Percentiles rank a stretch among this genome's conserved stretches.
These are phyloP conservation scores for Phlebopus sp. DNA, from an alignment of 1,284 basidiomycete genomes.

Conservation along the genomic window DNA sequence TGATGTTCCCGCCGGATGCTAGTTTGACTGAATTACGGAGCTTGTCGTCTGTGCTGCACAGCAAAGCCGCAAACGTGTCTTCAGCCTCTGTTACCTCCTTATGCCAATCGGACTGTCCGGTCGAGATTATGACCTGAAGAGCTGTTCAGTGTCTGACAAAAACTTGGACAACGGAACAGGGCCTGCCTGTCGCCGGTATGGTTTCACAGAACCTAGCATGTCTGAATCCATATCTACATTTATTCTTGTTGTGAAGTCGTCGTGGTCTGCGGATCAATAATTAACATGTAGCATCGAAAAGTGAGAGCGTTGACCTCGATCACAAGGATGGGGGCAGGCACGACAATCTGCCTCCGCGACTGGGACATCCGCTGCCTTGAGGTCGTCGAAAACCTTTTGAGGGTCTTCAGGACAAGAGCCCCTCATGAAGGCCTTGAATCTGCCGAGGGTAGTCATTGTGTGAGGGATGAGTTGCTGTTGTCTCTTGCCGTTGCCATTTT, in stretches of 20 bases:
- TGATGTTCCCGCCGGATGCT: slow-evolving; percentile 15
- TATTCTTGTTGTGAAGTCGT: slow-evolving; percentile 68
- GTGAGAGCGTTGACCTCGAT: slow-evolving; percentile 46
- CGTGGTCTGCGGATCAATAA: slow-evolving; percentile 51
- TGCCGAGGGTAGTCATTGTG: slow-evolving; percentile 34
- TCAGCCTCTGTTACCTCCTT: slow-evolving; percentile 68
- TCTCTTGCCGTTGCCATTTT: no score
- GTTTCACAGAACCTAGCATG: slow-evolving; percentile 80
- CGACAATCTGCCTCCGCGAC: slow-evolving; percentile 71
- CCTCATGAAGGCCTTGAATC: slow-evolving; percentile 22
- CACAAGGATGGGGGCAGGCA: slow-evolving; percentile 76
- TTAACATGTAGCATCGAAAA: slow-evolving; percentile 5
- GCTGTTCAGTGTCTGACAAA: not conserved
- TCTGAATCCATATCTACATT: slow-evolving; percentile 75
- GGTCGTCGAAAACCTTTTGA: slow-evolving; percentile 37
- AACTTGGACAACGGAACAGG: not conserved
- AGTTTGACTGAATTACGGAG: slow-evolving; percentile 22
- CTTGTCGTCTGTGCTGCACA: slow-evolving; percentile 41
- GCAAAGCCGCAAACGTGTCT: slow-evolving; percentile 64
- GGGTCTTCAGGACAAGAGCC: slow-evolving; percentile 22
- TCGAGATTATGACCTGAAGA: slow-evolving; percentile 77
- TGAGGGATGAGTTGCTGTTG: no score
- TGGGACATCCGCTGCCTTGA: slow-evolving; percentile 58
- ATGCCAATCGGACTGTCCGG: slow-evolving; percentile 85
- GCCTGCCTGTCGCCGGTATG: slow-evolving; percentile 75